phyloP scores from a whole-genome alignment of 352 stramenopile genomes.

The Peronospora destructor region DNA sequence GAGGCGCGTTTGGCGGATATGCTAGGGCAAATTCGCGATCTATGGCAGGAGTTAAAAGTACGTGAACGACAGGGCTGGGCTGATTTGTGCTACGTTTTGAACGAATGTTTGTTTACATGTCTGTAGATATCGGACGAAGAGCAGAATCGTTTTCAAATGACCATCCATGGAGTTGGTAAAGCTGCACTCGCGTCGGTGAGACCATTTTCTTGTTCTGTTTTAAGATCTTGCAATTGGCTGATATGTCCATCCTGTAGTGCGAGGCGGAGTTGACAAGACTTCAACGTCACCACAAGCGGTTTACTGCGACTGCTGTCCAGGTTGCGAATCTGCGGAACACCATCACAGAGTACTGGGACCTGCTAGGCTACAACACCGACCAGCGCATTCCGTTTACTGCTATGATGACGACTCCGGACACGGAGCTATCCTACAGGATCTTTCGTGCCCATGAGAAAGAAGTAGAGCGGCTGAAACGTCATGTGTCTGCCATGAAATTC shows the following conservation, averaged over 20 bases:
- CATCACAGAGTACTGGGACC: conserved; percentile 23
- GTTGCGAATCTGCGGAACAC: conserved; percentile 18
- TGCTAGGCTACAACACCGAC: conserved; percentile 22
- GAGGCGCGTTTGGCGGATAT: conserved; percentile 24
- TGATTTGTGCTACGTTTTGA: background rate
- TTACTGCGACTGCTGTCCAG: conserved; percentile 17
- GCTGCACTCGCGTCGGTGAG: conserved; percentile 26
- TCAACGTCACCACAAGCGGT: conserved; percentile 24
- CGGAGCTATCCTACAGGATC: conserved; percentile 23
- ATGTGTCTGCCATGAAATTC: conserved; percentile 16
- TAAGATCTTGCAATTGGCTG: background rate
- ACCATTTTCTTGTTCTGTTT: background rate
- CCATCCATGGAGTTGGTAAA: conserved; percentile 20
- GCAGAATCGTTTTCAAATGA: conserved; percentile 22
- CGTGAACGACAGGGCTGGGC: background rate
- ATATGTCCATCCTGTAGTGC: conserved; percentile 11
- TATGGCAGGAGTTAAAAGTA: conserved; percentile 33
- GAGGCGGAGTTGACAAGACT: conserved; percentile 25
- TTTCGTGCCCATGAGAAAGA: conserved; percentile 30
- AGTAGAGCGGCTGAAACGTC: conserved; percentile 22
- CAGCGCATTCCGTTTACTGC: conserved; percentile 17
- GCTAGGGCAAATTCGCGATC: conserved; percentile 26
- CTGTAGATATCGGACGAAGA: conserved; percentile 30
- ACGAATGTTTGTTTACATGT: background rate
- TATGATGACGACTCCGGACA: conserved; percentile 22